Base-by-base conservation (phyloP, 345 rosid species). In the Boechera retrofracta region DNA sequence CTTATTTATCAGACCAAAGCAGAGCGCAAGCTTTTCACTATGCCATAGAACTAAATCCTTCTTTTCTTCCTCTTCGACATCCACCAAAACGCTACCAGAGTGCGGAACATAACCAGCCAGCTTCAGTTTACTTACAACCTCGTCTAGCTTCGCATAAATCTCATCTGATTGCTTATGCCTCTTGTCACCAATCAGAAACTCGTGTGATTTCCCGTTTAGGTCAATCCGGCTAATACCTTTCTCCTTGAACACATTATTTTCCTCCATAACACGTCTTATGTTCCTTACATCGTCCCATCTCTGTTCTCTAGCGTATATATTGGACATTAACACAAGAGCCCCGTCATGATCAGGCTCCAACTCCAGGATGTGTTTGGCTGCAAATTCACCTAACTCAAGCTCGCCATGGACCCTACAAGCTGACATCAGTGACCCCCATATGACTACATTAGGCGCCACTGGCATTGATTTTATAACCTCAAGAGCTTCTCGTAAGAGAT, bases 361-460 rank as follows among this genome's bases (percentile, higher is more conserved):
- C 48, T 74, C 78, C 64, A 90, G 88, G 67, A 90, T 75, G 48
- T 67, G 82, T 73, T 78, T 83, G 54, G 96, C 92, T 5, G 85
- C 87, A 53, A 60, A 71, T 79, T 89, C 86, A 36, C 89, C 98
- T 73, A 92, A 76, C 66, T 85, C 86, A 4, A 76, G 71, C 39
- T 85, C 84, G 2, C 83, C 80, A 2, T 92, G 87, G 63, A 86
- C 64, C 64, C 71, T 80, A 78, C 88, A 86, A 36, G 91, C 88
- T 65, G 89, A 88, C 87, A 89, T 85, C 42, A 89, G 35, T n/a
- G 95, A 86, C 67, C 89, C 86, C 89, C 91, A 89, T 8, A 89
- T 86, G 79, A 87, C 79, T 11, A 79, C 78, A 42, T 87, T 88
- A 78, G 91, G 76, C 71, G 69, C 82, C 42, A 87, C 45, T 16